A percentile compares a stretch with the other conserved stretches of the same genome.
Conservation (phyloP, 495 filamentous ascomycete genomes). For the Podospora tetraspora region DNA sequence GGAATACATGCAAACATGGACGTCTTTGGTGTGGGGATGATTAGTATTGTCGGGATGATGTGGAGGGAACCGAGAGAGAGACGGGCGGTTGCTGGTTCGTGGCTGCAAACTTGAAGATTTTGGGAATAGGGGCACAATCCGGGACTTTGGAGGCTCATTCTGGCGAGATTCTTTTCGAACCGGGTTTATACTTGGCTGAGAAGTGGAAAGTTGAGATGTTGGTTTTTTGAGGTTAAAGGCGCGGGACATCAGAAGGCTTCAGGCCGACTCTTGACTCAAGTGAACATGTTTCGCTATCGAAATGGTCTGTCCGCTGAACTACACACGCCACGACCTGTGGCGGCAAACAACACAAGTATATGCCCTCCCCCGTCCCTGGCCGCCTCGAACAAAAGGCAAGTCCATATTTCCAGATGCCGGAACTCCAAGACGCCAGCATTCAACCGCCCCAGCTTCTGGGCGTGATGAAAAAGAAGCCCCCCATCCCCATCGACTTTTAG, state of each 20-base stretch:
- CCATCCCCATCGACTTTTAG: constrained; percentile 5
- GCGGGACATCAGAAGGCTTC: no score
- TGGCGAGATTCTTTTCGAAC: neutral
- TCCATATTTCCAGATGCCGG: constrained; percentile 6
- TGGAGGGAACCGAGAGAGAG: neutral
- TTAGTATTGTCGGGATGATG: neutral
- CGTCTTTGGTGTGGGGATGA: neutral
- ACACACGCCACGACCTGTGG: neutral
- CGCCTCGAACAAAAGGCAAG: neutral
- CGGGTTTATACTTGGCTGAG: neutral
- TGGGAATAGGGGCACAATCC: neutral
- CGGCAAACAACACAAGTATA: neutral
- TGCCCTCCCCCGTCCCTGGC: neutral
- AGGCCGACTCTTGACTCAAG: neutral
- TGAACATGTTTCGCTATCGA: neutral
- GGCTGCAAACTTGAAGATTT: neutral
- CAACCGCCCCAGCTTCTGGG: neutral
- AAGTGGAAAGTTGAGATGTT: no score
- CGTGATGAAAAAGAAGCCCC: neutral
- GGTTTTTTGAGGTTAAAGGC: no score
- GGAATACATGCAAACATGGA: neutral
- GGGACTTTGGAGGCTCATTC: neutral
- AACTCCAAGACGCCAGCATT: constrained; percentile 11
- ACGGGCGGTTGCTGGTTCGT: neutral
- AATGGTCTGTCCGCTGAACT: neutral